Evolutionary conservation across 1,284 basidiomycete species (phyloP), one percentile per base, ranked within the genome.

Genomic region (Pseudozyma tsukubaensis): DNA sequence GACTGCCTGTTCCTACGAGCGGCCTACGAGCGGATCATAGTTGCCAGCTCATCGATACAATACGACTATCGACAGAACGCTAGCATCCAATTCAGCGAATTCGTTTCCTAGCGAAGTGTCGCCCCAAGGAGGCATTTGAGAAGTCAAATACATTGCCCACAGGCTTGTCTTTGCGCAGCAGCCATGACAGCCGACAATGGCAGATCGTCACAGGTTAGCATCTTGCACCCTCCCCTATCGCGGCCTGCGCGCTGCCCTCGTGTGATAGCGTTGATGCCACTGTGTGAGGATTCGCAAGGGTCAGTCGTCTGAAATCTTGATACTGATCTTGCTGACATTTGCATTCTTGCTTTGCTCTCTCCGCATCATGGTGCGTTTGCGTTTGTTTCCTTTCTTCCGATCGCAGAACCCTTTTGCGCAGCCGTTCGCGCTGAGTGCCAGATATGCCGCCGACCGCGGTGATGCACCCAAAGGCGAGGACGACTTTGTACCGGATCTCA

Each of bases 401-500:
- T 29, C 19, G n/a, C 62, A 70, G 68, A 78, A 76, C 16, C 59
- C 73, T 1, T 78, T 71, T 37, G 71, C 80, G 14, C 70, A 82
- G 59, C 79, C 80, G 4, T 82, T 82, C 47, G 75, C 77, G 39
- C 68, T 82, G n/a, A 80, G 69, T 44, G 77, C 75, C 19, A 70
- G 77, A 40, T 82, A 81, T 43, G 78, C 78, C 11, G 78, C 76
- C 12, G 78, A 78, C 36, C 78, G 78, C 24, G 78, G 76, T 29
- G 77, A 71, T 47, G 70, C 69, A 11, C 73, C 73, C 37, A 75
- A 76, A 52, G 65, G 65, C 53, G 76, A 78, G 49, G 76, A 78
- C n/a, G 71, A 66, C 44, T 83, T 83, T 50, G 72, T 80, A 1
- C 81, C 80, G 3, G 80, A 82, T 44, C 76, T 83, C 57, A 79